These are phyloP conservation scores for Calonectria henricotiae DNA, from an alignment of 2,329 filamentous ascomycete species.

Conservation along the genomic window DNA sequence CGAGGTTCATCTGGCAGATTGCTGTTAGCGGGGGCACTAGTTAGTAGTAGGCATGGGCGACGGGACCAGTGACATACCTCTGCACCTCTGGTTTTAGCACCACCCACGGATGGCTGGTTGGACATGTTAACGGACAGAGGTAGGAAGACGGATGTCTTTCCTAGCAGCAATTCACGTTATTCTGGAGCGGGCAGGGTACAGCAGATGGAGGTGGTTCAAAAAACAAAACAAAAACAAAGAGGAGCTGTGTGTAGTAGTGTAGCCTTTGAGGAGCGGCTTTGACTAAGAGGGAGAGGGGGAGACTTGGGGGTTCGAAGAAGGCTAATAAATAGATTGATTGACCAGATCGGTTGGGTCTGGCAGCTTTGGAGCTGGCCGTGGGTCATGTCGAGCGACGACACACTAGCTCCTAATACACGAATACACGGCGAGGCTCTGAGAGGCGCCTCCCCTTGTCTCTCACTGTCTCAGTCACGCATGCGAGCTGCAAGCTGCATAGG, in stretches of 20 bases:
- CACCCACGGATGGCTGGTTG: background rate
- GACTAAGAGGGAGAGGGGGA: background rate
- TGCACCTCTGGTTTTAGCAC: background rate
- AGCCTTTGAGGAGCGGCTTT: background rate
- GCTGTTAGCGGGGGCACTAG: conserved; percentile 6
- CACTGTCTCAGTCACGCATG: conserved; percentile 15
- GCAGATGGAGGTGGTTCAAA: background rate
- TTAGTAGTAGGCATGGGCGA: background rate
- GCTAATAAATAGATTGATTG: conserved; percentile 9
- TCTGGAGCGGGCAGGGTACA: background rate
- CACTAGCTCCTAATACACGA: conserved; percentile 1
- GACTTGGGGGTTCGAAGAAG: background rate
- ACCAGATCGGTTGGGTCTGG: background rate
- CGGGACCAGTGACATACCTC: conserved; percentile 5
- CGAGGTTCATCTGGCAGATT: background rate
- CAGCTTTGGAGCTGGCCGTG: background rate
- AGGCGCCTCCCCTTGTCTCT: conserved; percentile 11
- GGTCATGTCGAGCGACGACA: background rate
- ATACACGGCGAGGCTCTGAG: conserved; percentile 26
- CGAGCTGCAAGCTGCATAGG: conserved; percentile 5
- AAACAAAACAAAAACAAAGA: background rate
- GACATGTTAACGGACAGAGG: background rate
- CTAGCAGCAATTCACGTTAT: background rate
- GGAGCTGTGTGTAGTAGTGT: background rate
- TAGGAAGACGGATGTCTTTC: background rate